Percentiles rank a stretch among this genome's conserved stretches.
Conservation (phyloP, 345 rosid species). For the Gossypium rotundifolium region DNA sequence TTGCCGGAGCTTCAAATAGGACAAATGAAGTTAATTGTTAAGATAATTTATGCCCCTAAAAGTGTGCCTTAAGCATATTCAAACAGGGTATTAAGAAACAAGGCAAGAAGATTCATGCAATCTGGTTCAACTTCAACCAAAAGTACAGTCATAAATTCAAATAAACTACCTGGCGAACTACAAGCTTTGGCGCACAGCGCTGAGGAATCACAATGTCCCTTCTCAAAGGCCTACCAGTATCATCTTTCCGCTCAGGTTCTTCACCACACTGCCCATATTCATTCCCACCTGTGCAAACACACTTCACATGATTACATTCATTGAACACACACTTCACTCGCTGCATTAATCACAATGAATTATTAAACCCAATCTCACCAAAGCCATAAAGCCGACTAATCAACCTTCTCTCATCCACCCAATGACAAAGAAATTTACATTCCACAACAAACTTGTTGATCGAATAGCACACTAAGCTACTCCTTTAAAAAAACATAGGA, state of each 20-base stretch:
- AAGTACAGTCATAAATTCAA: neutral
- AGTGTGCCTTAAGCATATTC: neutral
- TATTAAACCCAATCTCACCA: neutral
- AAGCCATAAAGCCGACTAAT: neutral
- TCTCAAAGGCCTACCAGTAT: conserved; percentile 66
- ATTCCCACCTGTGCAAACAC: conserved; percentile 64
- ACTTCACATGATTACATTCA: conserved; percentile 7
- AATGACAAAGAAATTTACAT: neutral
- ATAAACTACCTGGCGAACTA: conserved; percentile 72
- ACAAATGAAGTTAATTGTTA: neutral
- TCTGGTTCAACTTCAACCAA: neutral
- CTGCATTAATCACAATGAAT: neutral
- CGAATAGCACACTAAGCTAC: neutral
- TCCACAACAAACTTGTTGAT: neutral
- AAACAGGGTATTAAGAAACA: neutral
- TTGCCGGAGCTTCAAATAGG: neutral
- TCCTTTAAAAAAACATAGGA: neutral
- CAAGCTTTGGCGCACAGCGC: conserved; percentile 85
- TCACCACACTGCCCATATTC: conserved; percentile 99
- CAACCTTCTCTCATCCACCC: neutral
- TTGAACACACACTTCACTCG: neutral
- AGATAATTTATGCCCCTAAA: neutral
- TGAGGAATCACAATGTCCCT: conserved; percentile 92
- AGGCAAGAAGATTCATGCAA: neutral
- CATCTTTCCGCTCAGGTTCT: conserved; percentile 88